phyloP scores from a whole-genome alignment of 306 rosid species.

The Glycyrrhiza uralensis region DNA sequence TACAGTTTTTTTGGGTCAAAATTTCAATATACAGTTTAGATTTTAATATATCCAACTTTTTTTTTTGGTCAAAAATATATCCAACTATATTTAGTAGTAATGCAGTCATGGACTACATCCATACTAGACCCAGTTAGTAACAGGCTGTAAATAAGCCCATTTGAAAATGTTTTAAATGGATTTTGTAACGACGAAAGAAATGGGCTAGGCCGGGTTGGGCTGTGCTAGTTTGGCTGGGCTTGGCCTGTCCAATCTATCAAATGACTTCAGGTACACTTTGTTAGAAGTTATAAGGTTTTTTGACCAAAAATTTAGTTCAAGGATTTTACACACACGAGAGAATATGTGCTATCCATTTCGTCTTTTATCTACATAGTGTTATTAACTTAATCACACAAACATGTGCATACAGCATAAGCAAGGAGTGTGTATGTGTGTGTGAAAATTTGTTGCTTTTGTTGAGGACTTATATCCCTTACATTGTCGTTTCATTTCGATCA shows the following conservation, averaged over 20 bases:
- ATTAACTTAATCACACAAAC: background rate
- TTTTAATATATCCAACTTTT: no score
- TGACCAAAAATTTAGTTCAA: background rate
- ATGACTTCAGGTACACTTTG: background rate
- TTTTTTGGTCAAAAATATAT: no score
- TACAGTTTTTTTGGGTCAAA: no score
- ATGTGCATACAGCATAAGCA: background rate
- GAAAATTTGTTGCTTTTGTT: background rate
- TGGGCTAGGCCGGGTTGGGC: background rate
- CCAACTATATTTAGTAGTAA: no score
- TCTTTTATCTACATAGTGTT: background rate
- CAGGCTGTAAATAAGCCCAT: background rate
- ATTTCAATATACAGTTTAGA: no score
- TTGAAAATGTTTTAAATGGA: background rate
- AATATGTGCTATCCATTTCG: background rate
- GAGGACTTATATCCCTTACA: background rate
- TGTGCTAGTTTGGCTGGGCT: background rate
- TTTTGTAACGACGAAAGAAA: background rate
- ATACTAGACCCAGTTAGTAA: background rate
- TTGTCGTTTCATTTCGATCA: background rate
- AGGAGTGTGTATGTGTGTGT: background rate
- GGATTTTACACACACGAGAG: background rate
- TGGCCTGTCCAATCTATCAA: background rate
- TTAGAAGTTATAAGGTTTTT: background rate
- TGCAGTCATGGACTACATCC: no score